Evolutionary conservation across 768 basidiomycete genomes (phyloP), one percentile per base, ranked within the genome.

Genomic region (Clitopilus passeckerianus): DNA sequence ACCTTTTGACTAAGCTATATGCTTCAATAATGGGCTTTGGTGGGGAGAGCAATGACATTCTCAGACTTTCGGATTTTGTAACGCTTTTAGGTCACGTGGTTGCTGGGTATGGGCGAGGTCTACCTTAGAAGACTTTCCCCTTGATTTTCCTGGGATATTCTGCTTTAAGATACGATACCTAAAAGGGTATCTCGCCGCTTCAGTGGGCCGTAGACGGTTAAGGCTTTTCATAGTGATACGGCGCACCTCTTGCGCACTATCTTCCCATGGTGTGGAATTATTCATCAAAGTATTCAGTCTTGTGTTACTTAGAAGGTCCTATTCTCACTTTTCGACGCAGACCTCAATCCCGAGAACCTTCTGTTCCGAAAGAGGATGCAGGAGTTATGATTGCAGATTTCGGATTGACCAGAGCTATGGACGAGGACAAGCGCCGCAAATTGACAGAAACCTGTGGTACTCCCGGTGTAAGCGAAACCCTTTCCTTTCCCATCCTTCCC

Each of bases 371-470:
- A 5, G 95, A 98, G 71, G 91, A 93, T 43, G 89, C 95, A 15
- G 95, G 96, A 67, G 88, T 99, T 66, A 92, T 97, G 87, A 87
- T 99, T 59, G 96, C 96, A 0, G 96, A 99, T 73, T 99, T 99
- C 70, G 96, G 95, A n/a, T 81, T 97, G 60, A 89, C 89, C 68
- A 86, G 93, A 34, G 83, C 98, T 43, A 90, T 98, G 82, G 88
- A 95, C 35, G 93, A 93, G 65, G 87, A 91, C 61, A 93, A 93
- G 72, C 81, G 95, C 65, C 88, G 85, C 58, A 73, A 91, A 66
- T 77, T 99, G 63, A 98, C 95, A 0, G 97, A 98, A 71, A 91
- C 97, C 35, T 99, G 96, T 66, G 96, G 96, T 14, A 95, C 94
- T 1, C 94, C 93, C 30, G 93, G 93, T 15, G 86, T 87, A 65